Evolutionary conservation across 176 grass and related monocot genomes (phyloP).

Genomic region (Calamus simplicifolius): DNA sequence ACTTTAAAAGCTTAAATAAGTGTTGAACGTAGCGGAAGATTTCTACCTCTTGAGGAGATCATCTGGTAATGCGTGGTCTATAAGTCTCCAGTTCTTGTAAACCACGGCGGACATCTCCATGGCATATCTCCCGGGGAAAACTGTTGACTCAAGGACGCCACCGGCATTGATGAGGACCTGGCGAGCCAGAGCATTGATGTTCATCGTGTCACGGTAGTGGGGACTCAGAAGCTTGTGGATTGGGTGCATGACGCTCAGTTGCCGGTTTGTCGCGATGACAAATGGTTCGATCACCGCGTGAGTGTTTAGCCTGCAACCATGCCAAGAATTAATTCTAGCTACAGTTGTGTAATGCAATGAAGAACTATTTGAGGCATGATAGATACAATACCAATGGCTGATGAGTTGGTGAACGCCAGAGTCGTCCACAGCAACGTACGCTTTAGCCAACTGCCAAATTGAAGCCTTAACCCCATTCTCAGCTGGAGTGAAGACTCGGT

Average conservation of each 20-base stretch:
- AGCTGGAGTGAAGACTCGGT: constrained; percentile 58
- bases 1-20: too few species aligned
- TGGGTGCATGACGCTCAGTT: constrained; percentile 58
- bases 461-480: constrained; percentile 33
- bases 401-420: constrained; percentile 76
- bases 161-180: constrained; percentile 80
- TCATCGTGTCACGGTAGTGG: constrained; percentile 85
- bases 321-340: not conserved
- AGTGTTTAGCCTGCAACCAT: constrained; percentile 50
- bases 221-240: constrained; percentile 68
- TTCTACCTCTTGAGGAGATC: constrained; percentile 54
- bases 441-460: constrained; percentile 88
- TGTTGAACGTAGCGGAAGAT: not conserved
- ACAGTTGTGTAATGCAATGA: too few species aligned
- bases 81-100: constrained; percentile 67
- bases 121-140: constrained; percentile 64
- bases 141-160: constrained; percentile 65
- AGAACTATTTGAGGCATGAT: too few species aligned
- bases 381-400: constrained; percentile 70
- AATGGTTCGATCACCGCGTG: constrained; percentile 78
- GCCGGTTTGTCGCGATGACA: constrained; percentile 67
- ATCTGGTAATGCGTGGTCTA: constrained; percentile 53
- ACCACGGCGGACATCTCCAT: constrained; percentile 49
- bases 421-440: constrained; percentile 78
- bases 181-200: constrained; percentile 68